A percentile compares a stretch with the other conserved stretches of the same genome.
Evolutionary conservation across 176 grass and related monocot species (phyloP).

Genomic region (Oryza glumipatula): DNA sequence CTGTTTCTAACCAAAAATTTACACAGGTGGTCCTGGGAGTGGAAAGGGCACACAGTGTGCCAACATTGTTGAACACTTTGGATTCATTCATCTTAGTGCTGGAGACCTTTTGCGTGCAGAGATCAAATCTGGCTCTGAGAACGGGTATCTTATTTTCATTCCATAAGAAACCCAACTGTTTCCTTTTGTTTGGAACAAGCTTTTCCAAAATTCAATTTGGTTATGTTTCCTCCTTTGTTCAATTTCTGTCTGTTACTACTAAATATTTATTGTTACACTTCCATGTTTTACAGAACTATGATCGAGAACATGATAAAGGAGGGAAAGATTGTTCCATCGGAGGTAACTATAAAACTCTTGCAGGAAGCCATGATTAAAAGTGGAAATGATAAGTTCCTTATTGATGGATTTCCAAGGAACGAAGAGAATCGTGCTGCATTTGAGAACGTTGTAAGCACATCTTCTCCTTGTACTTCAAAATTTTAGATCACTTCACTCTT

Average conservation of each 20-base stretch:
- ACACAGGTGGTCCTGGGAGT: slow-evolving; percentile 76
- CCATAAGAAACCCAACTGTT: neutral
- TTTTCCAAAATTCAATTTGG: neutral
- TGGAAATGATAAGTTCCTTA: slow-evolving; percentile 76
- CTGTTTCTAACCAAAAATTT: slow-evolving; percentile 37
- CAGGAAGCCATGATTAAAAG: slow-evolving; percentile 68
- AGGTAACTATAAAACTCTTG: slow-evolving; percentile 81
- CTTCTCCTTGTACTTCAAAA: neutral
- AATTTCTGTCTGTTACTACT: slow-evolving; percentile 5
- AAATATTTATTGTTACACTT: slow-evolving; percentile 26
- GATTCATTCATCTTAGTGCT: slow-evolving; percentile 82
- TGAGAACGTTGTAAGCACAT: slow-evolving; percentile 62
- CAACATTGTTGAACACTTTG: slow-evolving; percentile 80
- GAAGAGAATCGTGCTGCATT: slow-evolving; percentile 81
- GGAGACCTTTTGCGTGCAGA: slow-evolving; percentile 81
- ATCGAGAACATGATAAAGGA: slow-evolving; percentile 93
- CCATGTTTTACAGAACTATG: slow-evolving; percentile 58
- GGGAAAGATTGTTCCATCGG: slow-evolving; percentile 79
- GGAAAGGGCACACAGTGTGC: slow-evolving; percentile 82
- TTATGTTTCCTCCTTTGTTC: neutral
- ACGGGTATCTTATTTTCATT: slow-evolving; percentile 54
- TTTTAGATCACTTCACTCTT: neutral
- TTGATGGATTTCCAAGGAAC: slow-evolving; percentile 81
- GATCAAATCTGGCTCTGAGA: slow-evolving; percentile 78
- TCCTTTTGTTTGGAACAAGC: neutral